Base-by-base conservation (phyloP, 2,329 filamentous ascomycete species). In the Fusarium praegraminearum region DNA sequence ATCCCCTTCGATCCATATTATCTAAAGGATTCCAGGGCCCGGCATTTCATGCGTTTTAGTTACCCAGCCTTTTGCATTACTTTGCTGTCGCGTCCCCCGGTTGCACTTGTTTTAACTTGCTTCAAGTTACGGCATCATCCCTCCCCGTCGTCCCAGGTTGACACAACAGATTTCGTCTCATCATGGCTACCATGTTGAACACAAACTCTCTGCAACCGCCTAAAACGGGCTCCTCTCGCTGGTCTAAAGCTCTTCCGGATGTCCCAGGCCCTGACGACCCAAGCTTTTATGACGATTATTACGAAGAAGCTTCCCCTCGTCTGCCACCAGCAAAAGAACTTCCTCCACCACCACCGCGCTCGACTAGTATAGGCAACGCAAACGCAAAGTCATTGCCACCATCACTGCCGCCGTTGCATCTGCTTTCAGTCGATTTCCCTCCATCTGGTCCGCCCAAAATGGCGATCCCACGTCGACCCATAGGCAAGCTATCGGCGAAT, bases 221-320 rank as follows among this genome's bases (percentile, higher is more conserved):
- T 72, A 78, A 76, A 74, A 77, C 75, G 67, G 84, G 84, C 72
- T 79, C 81, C 57, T 88, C 86, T 71, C 85, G 86, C 76, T 87
- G 86, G 78, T 87, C 86, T 75, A 89, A 89, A 78, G 86, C 85
- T 35, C 79, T 89, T 68, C 86, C 86, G 35, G 79, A 81, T 57
- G 83, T 84, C 73, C 85, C 86, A 55, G 69, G 68, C 55, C 71
- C 66, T 55, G 58, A 62, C 50, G 57, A 73, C 55, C 64, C 70
- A 49, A 56, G 64, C 43, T 65, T 74, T 53, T 74, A 75, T 62
- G 65, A 67, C 62, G 64, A 74, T 46, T 65, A 65, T 62, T 64
- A 67, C 50, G 61, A 57, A 49, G 62, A 65, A 36, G 46, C 47
- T 43, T 70, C 57, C 26, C 67, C 73, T 36, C 56, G 65, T 30